Conservation (phyloP, 2,329 filamentous ascomycete genomes). For the Exophiala mesophila region DNA sequence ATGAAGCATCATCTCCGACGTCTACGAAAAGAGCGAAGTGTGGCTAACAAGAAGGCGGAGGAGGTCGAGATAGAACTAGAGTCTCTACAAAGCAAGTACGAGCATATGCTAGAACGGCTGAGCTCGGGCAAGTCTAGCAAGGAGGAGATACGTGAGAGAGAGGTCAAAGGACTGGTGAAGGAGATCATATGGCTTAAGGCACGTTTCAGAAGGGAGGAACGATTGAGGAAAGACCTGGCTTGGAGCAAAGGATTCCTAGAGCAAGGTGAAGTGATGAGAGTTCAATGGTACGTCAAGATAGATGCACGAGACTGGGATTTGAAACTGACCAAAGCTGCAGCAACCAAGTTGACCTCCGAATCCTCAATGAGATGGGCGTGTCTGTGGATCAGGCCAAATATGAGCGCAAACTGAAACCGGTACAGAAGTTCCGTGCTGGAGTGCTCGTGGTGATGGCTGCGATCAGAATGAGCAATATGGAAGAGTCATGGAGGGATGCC, state of each 20-base stretch:
- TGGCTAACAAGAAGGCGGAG: slow-evolving; percentile 38
- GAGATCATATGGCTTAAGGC: slow-evolving; percentile 90
- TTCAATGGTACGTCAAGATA: slow-evolving; percentile 67
- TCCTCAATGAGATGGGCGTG: slow-evolving; percentile 78
- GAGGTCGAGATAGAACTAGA: slow-evolving; percentile 40
- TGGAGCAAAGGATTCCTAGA: slow-evolving; percentile 86
- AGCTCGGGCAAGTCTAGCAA: slow-evolving; percentile 33
- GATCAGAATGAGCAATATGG: slow-evolving; percentile 43
- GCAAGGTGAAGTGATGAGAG: slow-evolving; percentile 60
- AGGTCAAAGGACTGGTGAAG: slow-evolving; percentile 75
- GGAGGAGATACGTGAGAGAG: slow-evolving; percentile 51
- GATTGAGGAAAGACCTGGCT: slow-evolving; percentile 71
- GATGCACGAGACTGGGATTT: neutral
- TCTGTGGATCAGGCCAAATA: slow-evolving; percentile 36
- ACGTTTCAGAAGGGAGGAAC: slow-evolving; percentile 71
- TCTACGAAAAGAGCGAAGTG: slow-evolving; percentile 44
- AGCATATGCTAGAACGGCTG: slow-evolving; percentile 53
- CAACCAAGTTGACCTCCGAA: slow-evolving; percentile 84
- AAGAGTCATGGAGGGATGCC: slow-evolving; percentile 41
- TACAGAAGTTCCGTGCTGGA: slow-evolving; percentile 39
- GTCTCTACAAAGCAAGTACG: slow-evolving; percentile 55
- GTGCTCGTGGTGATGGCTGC: slow-evolving; percentile 41
- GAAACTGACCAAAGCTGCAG: slow-evolving; percentile 46
- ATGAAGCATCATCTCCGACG: slow-evolving; percentile 60
- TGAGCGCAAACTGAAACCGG: slow-evolving; percentile 30